phyloP scores from a whole-genome alignment of 805 yeast genomes.

The Barnettozyma salicaria region DNA sequence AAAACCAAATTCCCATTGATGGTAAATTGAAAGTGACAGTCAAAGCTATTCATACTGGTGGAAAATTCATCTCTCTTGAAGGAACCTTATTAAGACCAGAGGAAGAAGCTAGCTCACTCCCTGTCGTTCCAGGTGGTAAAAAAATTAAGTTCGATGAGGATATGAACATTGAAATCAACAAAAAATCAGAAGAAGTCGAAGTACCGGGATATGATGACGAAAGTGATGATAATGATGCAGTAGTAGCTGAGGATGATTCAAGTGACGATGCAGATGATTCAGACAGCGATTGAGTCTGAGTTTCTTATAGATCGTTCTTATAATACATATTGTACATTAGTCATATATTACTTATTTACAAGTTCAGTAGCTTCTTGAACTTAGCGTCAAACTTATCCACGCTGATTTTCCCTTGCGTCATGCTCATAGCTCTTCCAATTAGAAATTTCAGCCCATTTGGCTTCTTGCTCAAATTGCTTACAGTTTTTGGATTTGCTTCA shows the following conservation, averaged over 20 bases:
- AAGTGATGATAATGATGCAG: constrained; percentile 20
- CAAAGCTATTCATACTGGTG: constrained; percentile 65
- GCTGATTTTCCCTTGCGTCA: constrained; percentile 55
- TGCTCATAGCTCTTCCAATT: constrained; percentile 80
- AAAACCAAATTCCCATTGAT: constrained; percentile 63
- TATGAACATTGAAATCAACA: constrained; percentile 23
- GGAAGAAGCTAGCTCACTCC: constrained; percentile 46
- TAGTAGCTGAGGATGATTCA: constrained; percentile 25
- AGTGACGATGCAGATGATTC: constrained; percentile 23
- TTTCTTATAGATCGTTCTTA: background rate
- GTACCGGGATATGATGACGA: constrained; percentile 13
- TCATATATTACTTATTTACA: constrained; percentile 7
- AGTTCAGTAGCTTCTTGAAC: constrained; percentile 26
- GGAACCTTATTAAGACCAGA: constrained; percentile 57
- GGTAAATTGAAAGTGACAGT: constrained; percentile 78
- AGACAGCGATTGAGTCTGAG: too few species aligned
- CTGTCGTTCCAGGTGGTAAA: constrained; percentile 36
- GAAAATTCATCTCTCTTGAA: constrained; percentile 77
- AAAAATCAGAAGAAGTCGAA: constrained; percentile 9
- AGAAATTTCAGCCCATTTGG: constrained; percentile 64
- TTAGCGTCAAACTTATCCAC: constrained; percentile 31
- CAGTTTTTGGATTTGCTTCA: constrained; percentile 43
- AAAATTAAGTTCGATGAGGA: constrained; percentile 48
- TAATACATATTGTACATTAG: constrained; percentile 2
- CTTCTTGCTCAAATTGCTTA: constrained; percentile 49